Evolutionary conservation across 2,329 filamentous ascomycete genomes (phyloP).

Genomic region (Xylariaceae sp.): DNA sequence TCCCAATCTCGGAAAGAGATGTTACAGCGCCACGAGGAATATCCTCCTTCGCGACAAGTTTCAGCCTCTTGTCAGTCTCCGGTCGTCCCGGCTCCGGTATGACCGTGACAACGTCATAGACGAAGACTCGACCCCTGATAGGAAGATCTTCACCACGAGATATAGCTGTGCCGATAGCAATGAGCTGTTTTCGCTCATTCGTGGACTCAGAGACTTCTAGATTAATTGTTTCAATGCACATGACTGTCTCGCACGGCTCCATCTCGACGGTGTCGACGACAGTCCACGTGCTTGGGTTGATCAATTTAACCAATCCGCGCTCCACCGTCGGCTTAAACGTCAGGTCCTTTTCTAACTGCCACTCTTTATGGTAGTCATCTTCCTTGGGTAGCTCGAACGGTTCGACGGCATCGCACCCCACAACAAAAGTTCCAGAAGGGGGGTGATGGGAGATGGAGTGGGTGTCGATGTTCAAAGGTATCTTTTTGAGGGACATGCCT

Average conservation of each 20-base stretch:
- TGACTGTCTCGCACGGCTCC: constrained; percentile 74
- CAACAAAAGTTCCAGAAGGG: constrained; percentile 72
- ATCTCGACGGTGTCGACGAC: constrained; percentile 77
- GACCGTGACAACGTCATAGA: constrained; percentile 89
- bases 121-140: constrained; percentile 80
- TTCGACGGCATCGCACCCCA: constrained; percentile 68
- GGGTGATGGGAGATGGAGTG: constrained; percentile 76
- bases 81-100: constrained; percentile 85
- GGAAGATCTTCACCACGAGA: constrained; percentile 90
- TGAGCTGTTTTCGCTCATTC: constrained; percentile 79
- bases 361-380: constrained; percentile 80
- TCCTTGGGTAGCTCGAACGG: constrained; percentile 86
- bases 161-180: constrained; percentile 83
- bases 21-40: constrained; percentile 92
- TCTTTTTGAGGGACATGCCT: constrained; percentile 73
- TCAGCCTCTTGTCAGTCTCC: constrained; percentile 83
- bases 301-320: constrained; percentile 73
- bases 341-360: constrained; percentile 72
- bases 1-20: constrained; percentile 80
- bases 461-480: constrained; percentile 71
- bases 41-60: constrained; percentile 85
- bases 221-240: constrained; percentile 80
- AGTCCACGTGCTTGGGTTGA: constrained; percentile 76
- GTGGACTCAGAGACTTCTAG: constrained; percentile 91
- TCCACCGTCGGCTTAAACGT: constrained; percentile 67